Conservation (phyloP, 2,329 filamentous ascomycete genomes). For the Xylariaceae sp. region DNA sequence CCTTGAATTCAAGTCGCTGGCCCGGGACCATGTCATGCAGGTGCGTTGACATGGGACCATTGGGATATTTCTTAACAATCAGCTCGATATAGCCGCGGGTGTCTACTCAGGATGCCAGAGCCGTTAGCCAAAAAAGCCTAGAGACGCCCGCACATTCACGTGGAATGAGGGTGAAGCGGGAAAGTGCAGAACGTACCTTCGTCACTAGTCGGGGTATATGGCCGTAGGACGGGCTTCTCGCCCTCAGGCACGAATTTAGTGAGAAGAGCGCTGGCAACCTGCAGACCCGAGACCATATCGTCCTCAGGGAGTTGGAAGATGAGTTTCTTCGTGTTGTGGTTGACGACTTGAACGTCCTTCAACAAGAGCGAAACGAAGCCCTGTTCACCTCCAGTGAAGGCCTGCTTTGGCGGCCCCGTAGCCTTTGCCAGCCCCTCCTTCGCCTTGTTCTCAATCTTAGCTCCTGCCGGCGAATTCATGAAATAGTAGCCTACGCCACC, state of each 20-base stretch:
- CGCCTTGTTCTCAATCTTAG: conserved; percentile 62
- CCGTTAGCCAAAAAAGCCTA: conserved; percentile 15
- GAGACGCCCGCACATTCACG: neutral
- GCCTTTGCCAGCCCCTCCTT: conserved; percentile 47
- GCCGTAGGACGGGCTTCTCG: conserved; percentile 85
- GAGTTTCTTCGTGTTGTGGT: conserved; percentile 94
- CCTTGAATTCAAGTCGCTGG: conserved; percentile 89
- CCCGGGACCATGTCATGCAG: conserved; percentile 82
- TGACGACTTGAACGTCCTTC: conserved; percentile 77
- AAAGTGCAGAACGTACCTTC: conserved; percentile 62
- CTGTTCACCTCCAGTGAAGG: conserved; percentile 84
- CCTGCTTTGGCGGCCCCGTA: conserved; percentile 50
- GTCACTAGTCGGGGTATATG: conserved; percentile 91
- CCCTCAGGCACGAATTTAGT: conserved; percentile 89
- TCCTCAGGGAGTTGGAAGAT: conserved; percentile 85
- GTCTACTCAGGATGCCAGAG: conserved; percentile 51
- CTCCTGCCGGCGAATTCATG: conserved; percentile 55
- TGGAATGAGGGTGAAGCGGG: neutral
- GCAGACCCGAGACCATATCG: conserved; percentile 82
- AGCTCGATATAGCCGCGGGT: conserved; percentile 83
- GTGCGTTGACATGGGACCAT: conserved; percentile 90
- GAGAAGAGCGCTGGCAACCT: conserved; percentile 83
- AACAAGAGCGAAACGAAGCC: conserved; percentile 85
- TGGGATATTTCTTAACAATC: conserved; percentile 88
- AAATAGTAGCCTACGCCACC: conserved; percentile 66